A percentile compares a stretch with the other conserved stretches of the same genome.
Conservation (phyloP, 148 eudicot species). For the Cornus kousa region DNA sequence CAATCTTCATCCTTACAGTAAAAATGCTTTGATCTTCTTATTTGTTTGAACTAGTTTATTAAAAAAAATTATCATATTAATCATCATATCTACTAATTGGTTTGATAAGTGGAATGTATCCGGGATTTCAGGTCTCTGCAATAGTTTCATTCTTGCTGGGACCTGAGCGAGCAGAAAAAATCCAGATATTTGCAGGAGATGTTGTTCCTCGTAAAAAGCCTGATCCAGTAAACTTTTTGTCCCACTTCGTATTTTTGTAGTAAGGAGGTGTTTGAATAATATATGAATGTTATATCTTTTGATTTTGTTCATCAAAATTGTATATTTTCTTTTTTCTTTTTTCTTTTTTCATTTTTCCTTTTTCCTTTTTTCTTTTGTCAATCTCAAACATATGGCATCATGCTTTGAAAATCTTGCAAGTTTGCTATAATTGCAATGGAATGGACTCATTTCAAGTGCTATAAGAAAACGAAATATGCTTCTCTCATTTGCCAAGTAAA, state of each 20-base stretch:
- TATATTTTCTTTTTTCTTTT: not conserved
- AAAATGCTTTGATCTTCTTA: not conserved
- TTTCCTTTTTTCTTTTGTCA: not conserved
- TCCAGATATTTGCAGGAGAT: constrained; percentile 91
- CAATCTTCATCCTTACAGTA: not conserved
- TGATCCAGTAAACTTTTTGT: constrained; percentile 64
- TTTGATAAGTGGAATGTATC: not conserved
- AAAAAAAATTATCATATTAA: not conserved
- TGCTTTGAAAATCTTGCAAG: not conserved
- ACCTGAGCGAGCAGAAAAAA: constrained; percentile 81
- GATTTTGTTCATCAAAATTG: not conserved
- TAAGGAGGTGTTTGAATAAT: not conserved
- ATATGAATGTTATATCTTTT: not conserved
- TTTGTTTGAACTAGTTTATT: not conserved
- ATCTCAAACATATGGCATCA: not conserved
- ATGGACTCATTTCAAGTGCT: not conserved
- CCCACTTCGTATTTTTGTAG: not conserved
- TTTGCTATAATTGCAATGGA: not conserved
- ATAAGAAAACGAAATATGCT: not conserved
- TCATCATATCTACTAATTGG: not conserved
- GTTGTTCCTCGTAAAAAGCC: constrained; percentile 98
- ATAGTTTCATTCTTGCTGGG: constrained; percentile 94
- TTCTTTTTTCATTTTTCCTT: not conserved
- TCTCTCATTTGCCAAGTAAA: not conserved
- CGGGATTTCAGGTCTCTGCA: constrained; percentile 77